These are phyloP conservation scores for Ceratocystis albifundus DNA, from an alignment of 2,329 filamentous ascomycete species.

Conservation along the genomic window DNA sequence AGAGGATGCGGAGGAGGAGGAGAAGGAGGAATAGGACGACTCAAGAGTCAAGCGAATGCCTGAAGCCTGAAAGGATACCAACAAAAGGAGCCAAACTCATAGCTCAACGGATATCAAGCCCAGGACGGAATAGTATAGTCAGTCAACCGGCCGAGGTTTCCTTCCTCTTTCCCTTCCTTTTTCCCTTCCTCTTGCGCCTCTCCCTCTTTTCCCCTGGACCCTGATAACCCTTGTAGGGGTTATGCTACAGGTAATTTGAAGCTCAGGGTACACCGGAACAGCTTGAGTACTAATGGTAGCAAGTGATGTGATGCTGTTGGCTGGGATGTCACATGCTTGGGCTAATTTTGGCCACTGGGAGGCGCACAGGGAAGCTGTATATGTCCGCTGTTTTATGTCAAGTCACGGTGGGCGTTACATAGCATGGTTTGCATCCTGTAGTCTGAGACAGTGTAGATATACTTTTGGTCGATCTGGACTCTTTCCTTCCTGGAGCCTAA, in stretches of 20 bases:
- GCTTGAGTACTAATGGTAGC: not conserved
- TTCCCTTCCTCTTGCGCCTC: not conserved
- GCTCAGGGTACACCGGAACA: not conserved
- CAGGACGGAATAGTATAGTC: not conserved
- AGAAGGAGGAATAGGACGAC: not conserved
- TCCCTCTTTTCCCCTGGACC: not conserved
- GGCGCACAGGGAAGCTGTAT: not conserved
- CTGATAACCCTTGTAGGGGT: not conserved
- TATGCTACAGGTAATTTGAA: not conserved
- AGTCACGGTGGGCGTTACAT: not conserved
- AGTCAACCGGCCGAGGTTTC: not conserved
- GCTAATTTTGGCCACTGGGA: not conserved
- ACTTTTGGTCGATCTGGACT: not conserved
- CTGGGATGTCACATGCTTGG: not conserved
- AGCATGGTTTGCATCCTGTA: not conserved
- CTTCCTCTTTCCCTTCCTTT: not conserved
- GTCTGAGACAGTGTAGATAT: not conserved
- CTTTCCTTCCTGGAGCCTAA: too few relatives aligned
- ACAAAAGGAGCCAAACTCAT: not conserved
- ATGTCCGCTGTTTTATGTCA: not conserved
- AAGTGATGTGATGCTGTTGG: not conserved
- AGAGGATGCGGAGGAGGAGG: not conserved
- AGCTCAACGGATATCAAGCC: not conserved
- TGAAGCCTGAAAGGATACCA: not conserved
- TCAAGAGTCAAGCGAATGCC: slow-evolving; percentile 1